Conservation (phyloP, 768 basidiomycete genomes). For the Macrolepiota fuliginosa region DNA sequence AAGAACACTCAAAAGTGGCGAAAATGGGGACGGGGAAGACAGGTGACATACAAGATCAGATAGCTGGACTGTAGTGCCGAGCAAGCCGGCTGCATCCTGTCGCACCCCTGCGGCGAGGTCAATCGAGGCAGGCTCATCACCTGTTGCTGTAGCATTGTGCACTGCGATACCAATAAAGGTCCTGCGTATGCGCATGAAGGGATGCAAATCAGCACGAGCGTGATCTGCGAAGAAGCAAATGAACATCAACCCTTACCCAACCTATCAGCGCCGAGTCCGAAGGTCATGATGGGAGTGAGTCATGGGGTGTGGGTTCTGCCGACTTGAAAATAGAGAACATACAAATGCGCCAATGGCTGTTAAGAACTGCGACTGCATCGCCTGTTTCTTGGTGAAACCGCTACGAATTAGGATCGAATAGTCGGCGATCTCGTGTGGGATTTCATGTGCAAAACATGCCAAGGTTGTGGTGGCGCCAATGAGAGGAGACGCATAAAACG, state of each 20-base stretch:
- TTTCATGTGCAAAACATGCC: constrained; percentile 93
- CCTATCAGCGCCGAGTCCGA: constrained; percentile 25
- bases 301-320: constrained; percentile 16
- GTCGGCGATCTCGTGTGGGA: constrained; percentile 96
- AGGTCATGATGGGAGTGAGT: constrained; percentile 19
- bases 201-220: constrained; percentile 17
- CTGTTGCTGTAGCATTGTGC: constrained; percentile 67
- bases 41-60: constrained; percentile 72
- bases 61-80: constrained; percentile 78
- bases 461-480: constrained; percentile 95
- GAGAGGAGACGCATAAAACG: constrained; percentile 94
- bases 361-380: constrained; percentile 91
- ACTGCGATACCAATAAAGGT: constrained; percentile 89
- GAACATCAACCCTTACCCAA: constrained; percentile 35
- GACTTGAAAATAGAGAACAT: constrained; percentile 31
- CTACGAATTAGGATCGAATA: constrained; percentile 91
- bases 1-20: neutral
- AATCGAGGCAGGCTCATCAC: constrained; percentile 32
- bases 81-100: constrained; percentile 70
- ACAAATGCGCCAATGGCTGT: constrained; percentile 93
- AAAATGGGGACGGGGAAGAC: constrained; percentile 3
- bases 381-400: constrained; percentile 87
- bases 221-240: constrained; percentile 8
- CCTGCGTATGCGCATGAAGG: constrained; percentile 32
- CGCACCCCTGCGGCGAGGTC: constrained; percentile 78